Conservation (phyloP, 1,284 basidiomycete species). For the Pisolithus thermaeus region DNA sequence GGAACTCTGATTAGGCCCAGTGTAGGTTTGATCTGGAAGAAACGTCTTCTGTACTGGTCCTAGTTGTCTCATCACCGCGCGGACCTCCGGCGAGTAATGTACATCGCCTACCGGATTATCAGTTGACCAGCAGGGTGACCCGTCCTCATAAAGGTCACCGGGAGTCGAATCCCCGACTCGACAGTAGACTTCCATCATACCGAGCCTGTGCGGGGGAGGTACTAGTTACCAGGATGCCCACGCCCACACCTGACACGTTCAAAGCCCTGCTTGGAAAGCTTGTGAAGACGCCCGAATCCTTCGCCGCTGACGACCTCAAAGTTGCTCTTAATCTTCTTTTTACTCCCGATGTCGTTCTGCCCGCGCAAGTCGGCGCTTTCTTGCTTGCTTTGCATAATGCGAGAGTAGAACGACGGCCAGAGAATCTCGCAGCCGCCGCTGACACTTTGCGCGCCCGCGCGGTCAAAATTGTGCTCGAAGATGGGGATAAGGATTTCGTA, state of each 20-base stretch:
- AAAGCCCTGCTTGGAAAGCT: constrained; percentile 71
- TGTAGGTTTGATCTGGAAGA: too few relatives aligned
- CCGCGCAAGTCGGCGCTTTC: constrained; percentile 78
- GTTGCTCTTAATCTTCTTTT: constrained; percentile 71
- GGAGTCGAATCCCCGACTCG: background rate
- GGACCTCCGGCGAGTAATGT: too few relatives aligned
- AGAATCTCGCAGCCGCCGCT: constrained; percentile 74
- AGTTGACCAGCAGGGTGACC: too few relatives aligned
- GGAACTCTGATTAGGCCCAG: too few relatives aligned
- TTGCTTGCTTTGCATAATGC: constrained; percentile 77
- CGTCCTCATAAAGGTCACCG: too few relatives aligned
- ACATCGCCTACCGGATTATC: too few relatives aligned
- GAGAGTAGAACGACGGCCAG: constrained; percentile 67
- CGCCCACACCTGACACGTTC: constrained; percentile 55
- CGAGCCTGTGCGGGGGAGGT: background rate
- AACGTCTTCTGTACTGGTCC: too few relatives aligned
- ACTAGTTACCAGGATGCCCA: constrained; percentile 11
- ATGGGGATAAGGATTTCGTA: constrained; percentile 56
- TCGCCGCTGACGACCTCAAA: constrained; percentile 66
- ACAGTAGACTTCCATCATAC: background rate
- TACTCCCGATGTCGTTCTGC: constrained; percentile 54
- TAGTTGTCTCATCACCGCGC: too few relatives aligned
- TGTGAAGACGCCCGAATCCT: constrained; percentile 71
- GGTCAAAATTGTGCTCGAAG: constrained; percentile 53
- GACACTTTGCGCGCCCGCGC: constrained; percentile 65